Percentiles rank a stretch among this genome's conserved stretches.
These are phyloP conservation scores for Hirschfeldia incana DNA, from an alignment of 345 rosid genomes.

Conservation along the genomic window DNA sequence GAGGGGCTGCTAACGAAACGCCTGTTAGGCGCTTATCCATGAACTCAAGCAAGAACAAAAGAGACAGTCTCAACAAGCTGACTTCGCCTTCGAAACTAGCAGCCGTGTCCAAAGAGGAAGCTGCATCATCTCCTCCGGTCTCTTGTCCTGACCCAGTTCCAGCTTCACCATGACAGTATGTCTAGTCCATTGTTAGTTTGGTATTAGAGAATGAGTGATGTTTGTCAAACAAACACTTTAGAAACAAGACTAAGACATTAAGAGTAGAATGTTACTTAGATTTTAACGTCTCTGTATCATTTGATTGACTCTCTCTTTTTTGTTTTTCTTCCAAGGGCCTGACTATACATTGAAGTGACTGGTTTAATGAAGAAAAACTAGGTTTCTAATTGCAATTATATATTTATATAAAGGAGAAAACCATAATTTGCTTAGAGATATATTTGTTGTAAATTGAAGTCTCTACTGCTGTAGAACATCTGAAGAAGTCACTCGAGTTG, in stretches of 20 bases:
- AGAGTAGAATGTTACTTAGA: slow-evolving; percentile 26
- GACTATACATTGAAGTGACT: slow-evolving; percentile 14
- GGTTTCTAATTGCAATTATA: slow-evolving; percentile 34
- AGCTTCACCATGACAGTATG: slow-evolving; percentile 63
- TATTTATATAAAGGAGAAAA: too few species aligned
- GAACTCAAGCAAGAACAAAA: slow-evolving; percentile 42
- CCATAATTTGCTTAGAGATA: too few species aligned
- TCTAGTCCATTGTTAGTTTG: slow-evolving; percentile 14
- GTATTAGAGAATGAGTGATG: slow-evolving; percentile 6
- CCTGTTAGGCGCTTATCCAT: slow-evolving; percentile 75
- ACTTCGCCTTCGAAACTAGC: slow-evolving; percentile 68
- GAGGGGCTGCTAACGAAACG: slow-evolving; percentile 73
- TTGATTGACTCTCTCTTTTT: neutral
- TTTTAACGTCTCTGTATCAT: slow-evolving; percentile 22
- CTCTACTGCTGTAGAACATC: too few species aligned
- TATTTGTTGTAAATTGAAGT: too few species aligned
- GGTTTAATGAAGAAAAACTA: slow-evolving; percentile 32
- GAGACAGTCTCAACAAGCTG: slow-evolving; percentile 59
- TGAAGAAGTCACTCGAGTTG: too few species aligned
- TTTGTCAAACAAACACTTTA: slow-evolving; percentile 4
- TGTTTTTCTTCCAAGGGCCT: neutral
- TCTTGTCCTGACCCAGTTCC: slow-evolving; percentile 58
- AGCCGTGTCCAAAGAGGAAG: slow-evolving; percentile 70
- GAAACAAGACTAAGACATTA: slow-evolving; percentile 2
- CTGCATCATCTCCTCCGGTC: slow-evolving; percentile 51